Conservation (phyloP, 2,329 filamentous ascomycete genomes). For the Calonectria crousiana region DNA sequence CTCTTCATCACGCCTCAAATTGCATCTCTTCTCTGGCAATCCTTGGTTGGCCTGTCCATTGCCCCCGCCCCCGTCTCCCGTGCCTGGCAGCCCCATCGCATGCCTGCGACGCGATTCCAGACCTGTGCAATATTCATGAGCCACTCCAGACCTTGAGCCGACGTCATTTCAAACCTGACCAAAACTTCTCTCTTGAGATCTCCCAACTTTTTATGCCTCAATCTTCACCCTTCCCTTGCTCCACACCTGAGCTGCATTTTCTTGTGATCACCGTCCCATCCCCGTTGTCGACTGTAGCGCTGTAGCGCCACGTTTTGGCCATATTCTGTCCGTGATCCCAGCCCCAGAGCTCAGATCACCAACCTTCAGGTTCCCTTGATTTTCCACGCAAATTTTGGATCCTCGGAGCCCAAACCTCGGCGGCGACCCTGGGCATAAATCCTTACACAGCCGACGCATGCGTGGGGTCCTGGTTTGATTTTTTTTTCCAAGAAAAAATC, state of each 20-base stretch:
- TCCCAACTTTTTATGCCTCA: not conserved
- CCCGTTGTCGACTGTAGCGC: slow-evolving; percentile 18
- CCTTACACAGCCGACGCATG: slow-evolving; percentile 35
- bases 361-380: not conserved
- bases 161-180: slow-evolving; percentile 35
- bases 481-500: slow-evolving; percentile 21
- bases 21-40: slow-evolving; percentile 9
- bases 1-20: slow-evolving; percentile 17
- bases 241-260: not conserved
- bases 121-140: slow-evolving; percentile 34
- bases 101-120: slow-evolving; percentile 40
- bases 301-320: slow-evolving; percentile 15
- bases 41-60: slow-evolving; percentile 14
- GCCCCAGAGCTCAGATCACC: slow-evolving; percentile 12
- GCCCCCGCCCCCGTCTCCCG: slow-evolving; percentile 17
- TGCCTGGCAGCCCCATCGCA: slow-evolving; percentile 38
- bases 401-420: slow-evolving; percentile 30
- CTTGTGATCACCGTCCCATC: slow-evolving; percentile 7
- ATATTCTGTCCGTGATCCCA: slow-evolving; percentile 9
- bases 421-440: slow-evolving; percentile 17
- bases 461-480: slow-evolving; percentile 34
- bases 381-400: slow-evolving; percentile 21
- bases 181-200: slow-evolving; percentile 6
- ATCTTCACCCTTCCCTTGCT: not conserved
- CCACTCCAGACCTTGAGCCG: slow-evolving; percentile 33